These are phyloP conservation scores for Verticillium dahliae DNA, from an alignment of 2,329 filamentous ascomycete species.

Conservation along the genomic window DNA sequence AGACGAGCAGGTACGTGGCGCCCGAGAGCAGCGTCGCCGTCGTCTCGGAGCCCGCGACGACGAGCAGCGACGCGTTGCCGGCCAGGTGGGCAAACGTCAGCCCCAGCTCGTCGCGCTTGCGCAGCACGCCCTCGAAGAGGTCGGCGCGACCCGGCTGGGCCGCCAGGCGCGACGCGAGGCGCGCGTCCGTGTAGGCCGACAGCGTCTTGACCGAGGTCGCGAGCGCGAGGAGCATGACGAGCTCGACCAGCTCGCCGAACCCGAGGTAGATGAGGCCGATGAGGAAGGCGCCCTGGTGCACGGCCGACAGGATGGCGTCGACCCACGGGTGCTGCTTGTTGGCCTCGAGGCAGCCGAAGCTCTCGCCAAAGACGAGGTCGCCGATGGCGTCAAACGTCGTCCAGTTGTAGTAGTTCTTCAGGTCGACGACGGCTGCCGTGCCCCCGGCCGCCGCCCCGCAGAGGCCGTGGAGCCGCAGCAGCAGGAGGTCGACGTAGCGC, in stretches of 20 bases:
- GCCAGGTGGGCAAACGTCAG: constrained; percentile 6
- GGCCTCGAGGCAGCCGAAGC: constrained; percentile 18
- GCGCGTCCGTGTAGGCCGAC: not conserved
- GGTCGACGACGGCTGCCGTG: constrained; percentile 9
- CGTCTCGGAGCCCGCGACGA: constrained; percentile 35
- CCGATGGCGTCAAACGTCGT: constrained; percentile 23
- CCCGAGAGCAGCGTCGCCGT: constrained; percentile 36
- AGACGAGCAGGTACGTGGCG: constrained; percentile 29
- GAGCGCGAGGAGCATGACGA: not conserved
- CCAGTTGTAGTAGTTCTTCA: constrained; percentile 19
- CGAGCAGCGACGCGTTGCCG: constrained; percentile 12
- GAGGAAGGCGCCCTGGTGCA: not conserved
- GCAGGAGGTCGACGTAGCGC: constrained; percentile 18
- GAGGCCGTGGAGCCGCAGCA: constrained; percentile 12
- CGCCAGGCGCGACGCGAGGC: not conserved
- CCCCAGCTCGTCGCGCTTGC: not conserved
- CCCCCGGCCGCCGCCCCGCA: constrained; percentile 1
- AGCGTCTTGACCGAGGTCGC: not conserved
- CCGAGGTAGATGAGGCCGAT: not conserved
- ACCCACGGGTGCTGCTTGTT: constrained; percentile 19
- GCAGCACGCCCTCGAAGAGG: not conserved
- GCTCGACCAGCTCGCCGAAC: not conserved
- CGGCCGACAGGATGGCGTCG: constrained; percentile 11
- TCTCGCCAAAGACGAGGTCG: constrained; percentile 20
- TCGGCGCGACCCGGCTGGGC: not conserved